Evolutionary conservation across 805 yeast species (phyloP).

Genomic region (Metschnikowia cerradonensis): DNA sequence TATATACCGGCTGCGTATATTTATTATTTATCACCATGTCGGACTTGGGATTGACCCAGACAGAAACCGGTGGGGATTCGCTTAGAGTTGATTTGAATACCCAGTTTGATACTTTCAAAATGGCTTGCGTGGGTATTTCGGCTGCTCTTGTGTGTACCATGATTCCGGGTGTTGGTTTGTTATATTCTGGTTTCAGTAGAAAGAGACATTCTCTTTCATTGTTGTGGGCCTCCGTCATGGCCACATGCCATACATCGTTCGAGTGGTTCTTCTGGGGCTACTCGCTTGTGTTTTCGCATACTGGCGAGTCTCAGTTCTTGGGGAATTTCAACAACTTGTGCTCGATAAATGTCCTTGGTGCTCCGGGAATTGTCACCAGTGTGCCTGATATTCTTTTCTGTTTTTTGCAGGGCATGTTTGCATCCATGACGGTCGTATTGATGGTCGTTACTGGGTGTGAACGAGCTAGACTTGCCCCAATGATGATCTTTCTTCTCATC

Average conservation of each 20-base stretch:
- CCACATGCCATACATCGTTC: conserved; percentile 79
- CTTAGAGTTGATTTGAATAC: conserved; percentile 67
- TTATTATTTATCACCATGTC: not conserved
- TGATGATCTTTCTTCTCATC: conserved; percentile 89
- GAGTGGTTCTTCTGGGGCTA: conserved; percentile 92
- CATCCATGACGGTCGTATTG: conserved; percentile 85
- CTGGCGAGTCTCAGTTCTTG: conserved; percentile 59
- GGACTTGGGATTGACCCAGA: conserved; percentile 38
- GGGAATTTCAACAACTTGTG: conserved; percentile 83
- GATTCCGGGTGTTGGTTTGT: conserved; percentile 93
- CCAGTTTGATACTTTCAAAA: conserved; percentile 67
- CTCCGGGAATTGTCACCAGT: conserved; percentile 59
- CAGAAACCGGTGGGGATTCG: conserved; percentile 78
- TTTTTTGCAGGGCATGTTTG: conserved; percentile 96
- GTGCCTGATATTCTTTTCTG: conserved; percentile 89
- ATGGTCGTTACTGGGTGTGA: conserved; percentile 98
- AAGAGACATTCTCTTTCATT: conserved; percentile 93
- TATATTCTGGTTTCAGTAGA: conserved; percentile 90
- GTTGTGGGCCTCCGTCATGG: conserved; percentile 91
- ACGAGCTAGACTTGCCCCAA: conserved; percentile 92
- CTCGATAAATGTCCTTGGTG: conserved; percentile 76
- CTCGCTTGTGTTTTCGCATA: conserved; percentile 77
- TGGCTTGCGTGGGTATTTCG: conserved; percentile 73
- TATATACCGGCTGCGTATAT: too few species aligned
- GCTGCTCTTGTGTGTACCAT: conserved; percentile 86